Evolutionary conservation across 2,329 filamentous ascomycete genomes (phyloP).

Genomic region (Pseudofabraea citricarpa): DNA sequence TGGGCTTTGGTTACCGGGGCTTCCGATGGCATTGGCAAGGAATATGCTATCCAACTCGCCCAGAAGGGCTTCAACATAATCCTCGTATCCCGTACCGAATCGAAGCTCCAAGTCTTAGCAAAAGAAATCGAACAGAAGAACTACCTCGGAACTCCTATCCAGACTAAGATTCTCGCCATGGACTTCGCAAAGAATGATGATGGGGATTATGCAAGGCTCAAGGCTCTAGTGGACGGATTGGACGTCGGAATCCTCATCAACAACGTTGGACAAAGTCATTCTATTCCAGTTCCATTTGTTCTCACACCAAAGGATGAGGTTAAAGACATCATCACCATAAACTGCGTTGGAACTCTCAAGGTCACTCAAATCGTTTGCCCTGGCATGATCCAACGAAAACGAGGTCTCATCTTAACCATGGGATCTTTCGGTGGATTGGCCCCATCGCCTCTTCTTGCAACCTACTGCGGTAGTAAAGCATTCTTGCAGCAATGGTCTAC

Average conservation of each 20-base stretch:
- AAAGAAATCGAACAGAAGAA: slow-evolving; percentile 65
- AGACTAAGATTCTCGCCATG: slow-evolving; percentile 81
- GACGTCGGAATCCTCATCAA: slow-evolving; percentile 89
- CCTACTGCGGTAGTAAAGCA: slow-evolving; percentile 95
- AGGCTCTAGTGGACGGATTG: slow-evolving; percentile 62
- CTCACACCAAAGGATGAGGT: slow-evolving; percentile 77
- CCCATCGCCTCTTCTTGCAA: slow-evolving; percentile 87
- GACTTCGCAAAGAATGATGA: slow-evolving; percentile 82
- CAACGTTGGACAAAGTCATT: slow-evolving; percentile 94
- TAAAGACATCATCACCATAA: slow-evolving; percentile 88
- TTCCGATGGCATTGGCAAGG: slow-evolving; percentile 94
- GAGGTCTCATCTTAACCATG: slow-evolving; percentile 92
- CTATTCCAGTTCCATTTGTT: slow-evolving; percentile 84
- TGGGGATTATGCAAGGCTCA: slow-evolving; percentile 72
- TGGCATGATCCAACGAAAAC: slow-evolving; percentile 76
- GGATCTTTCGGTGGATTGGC: slow-evolving; percentile 92
- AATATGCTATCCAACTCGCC: slow-evolving; percentile 88
- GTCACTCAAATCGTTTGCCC: slow-evolving; percentile 83
- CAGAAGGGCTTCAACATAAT: slow-evolving; percentile 90
- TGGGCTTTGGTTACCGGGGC: slow-evolving; percentile 96
- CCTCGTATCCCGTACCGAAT: slow-evolving; percentile 90
- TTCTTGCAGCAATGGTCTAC: slow-evolving; percentile 97
- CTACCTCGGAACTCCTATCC: slow-evolving; percentile 53
- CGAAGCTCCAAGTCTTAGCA: slow-evolving; percentile 78
- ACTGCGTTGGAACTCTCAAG: slow-evolving; percentile 85